Base-by-base conservation (phyloP, 352 stramenopile genomes). In the Pythium oligandrum region DNA sequence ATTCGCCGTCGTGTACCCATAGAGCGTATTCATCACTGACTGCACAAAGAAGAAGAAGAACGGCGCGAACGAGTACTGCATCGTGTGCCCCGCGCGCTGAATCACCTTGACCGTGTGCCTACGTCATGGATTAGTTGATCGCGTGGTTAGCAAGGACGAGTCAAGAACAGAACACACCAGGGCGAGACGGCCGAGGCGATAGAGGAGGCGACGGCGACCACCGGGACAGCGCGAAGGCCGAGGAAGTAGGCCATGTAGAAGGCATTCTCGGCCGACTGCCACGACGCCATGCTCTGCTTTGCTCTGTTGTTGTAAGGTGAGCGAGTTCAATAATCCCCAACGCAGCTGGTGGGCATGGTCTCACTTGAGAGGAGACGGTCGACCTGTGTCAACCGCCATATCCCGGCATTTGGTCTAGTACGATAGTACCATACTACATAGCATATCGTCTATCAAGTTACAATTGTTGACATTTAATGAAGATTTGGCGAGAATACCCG, bases 31-130 rank as follows among this genome's bases (percentile, higher is more conserved):
- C 53, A 90, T 88, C n/a, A 87, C 50, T n/a, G 70, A 89, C 63
- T 87, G 73, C 52, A 93, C 66, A 36, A 90, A 84, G 67, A 86
- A 93, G 64, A 90, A 90, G 61, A 88, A 93, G 59, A 90, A 90
- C 4, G 80, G 83, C 36, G 75, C 78, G 56, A 90, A 90, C 44
- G 80, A 66, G 61, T 86, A 90, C 66, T 89, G 78, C 40, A 90
- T 57, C 42, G 83, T 93, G 54, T 71, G 88, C 40, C 78, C 75
- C 11, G 78, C 52, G 48, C 73, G 72, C 40, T 75, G 66, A 60
- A 93, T 93, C 43, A 69, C 73, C 34, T 67, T 53, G 40, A 88
- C 61, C 5, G 80, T 90, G 8, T 76, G 72, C 71, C 80, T 90
- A 45, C 26, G 42, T 8, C 11, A 40, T 40, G 26, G 7, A 51